Percentiles rank a stretch among this genome's conserved stretches.
Conservation (phyloP, 805 yeast species). For the Candida fluviatilis region DNA sequence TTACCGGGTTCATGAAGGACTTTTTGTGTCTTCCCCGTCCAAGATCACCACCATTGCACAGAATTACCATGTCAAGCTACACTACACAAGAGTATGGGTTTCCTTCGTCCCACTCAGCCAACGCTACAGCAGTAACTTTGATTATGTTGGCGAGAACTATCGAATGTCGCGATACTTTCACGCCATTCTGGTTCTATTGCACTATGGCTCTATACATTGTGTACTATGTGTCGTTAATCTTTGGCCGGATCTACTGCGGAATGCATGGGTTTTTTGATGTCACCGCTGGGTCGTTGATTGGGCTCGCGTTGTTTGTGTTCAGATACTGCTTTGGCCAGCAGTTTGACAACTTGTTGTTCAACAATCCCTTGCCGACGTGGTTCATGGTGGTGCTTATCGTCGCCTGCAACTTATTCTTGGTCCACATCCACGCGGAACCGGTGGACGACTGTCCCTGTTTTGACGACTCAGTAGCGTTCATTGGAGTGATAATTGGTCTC, state of each 20-base stretch:
- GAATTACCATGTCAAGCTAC: constrained; percentile 87
- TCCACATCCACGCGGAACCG: constrained; percentile 76
- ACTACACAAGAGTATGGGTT: constrained; percentile 94
- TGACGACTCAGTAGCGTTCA: constrained; percentile 90
- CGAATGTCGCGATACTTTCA: constrained; percentile 6
- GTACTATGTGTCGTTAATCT: constrained; percentile 61
- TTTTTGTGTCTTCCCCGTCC: constrained; percentile 90
- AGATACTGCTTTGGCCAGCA: constrained; percentile 37
- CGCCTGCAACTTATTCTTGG: constrained; percentile 42
- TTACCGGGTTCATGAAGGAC: constrained; percentile 78
- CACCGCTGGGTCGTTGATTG: constrained; percentile 59
- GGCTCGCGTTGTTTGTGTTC: constrained; percentile 47
- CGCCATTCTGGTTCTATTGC: constrained; percentile 11
- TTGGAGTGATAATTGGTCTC: constrained; percentile 81
- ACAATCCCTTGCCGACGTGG: constrained; percentile 15
- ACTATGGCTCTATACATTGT: constrained; percentile 21
- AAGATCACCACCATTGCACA: constrained; percentile 80
- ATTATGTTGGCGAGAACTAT: constrained; percentile 24
- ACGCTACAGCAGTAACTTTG: constrained; percentile 79
- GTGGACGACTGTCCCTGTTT: constrained; percentile 94
- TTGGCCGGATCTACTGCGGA: constrained; percentile 90
- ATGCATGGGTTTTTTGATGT: constrained; percentile 94
- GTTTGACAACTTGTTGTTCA: constrained; percentile 45
- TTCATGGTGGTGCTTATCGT: constrained; percentile 35
- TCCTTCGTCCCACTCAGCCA: constrained; percentile 92